phyloP scores from a whole-genome alignment of 1,284 basidiomycete genomes.

The Pholiota adiposa region DNA sequence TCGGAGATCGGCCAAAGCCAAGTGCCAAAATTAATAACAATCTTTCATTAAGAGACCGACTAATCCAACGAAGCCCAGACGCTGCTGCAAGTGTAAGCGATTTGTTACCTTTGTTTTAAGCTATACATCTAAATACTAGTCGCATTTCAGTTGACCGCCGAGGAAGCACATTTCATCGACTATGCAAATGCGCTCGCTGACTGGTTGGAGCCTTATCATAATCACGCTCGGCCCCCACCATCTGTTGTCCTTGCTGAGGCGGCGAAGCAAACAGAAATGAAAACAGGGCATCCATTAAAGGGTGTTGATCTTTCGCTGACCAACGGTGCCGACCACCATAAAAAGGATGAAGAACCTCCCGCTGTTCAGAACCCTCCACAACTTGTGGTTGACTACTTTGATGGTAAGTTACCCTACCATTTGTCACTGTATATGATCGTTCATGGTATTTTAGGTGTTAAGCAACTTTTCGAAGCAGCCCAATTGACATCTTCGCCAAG shows the following conservation, averaged over 20 bases:
- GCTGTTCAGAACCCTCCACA: constrained; percentile 62
- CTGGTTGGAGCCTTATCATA: constrained; percentile 78
- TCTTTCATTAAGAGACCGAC: constrained; percentile 58
- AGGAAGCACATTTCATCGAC: constrained; percentile 60
- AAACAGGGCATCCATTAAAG: constrained; percentile 68
- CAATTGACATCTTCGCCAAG: constrained; percentile 41
- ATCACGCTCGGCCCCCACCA: constrained; percentile 70
- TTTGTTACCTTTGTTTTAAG: neutral
- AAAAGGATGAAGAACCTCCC: constrained; percentile 73
- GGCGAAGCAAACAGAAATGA: constrained; percentile 67
- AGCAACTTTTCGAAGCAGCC: constrained; percentile 51
- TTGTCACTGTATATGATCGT: neutral
- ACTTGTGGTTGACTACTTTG: constrained; percentile 60
- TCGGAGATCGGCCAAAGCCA: constrained; percentile 77
- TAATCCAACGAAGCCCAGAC: constrained; percentile 51
- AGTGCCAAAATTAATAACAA: constrained; percentile 53
- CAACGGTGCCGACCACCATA: constrained; percentile 57
- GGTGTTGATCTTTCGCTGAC: constrained; percentile 60
- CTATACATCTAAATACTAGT: neutral
- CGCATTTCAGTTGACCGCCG: constrained; percentile 25
- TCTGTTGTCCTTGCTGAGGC: constrained; percentile 73
- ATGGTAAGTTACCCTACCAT: constrained; percentile 31
- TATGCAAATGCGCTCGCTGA: constrained; percentile 64
- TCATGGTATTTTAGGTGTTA: constrained; percentile 48
- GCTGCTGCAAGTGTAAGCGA: constrained; percentile 59